Evolutionary conservation across 305 asterid genomes (phyloP).

Genomic region (Withania somnifera): DNA sequence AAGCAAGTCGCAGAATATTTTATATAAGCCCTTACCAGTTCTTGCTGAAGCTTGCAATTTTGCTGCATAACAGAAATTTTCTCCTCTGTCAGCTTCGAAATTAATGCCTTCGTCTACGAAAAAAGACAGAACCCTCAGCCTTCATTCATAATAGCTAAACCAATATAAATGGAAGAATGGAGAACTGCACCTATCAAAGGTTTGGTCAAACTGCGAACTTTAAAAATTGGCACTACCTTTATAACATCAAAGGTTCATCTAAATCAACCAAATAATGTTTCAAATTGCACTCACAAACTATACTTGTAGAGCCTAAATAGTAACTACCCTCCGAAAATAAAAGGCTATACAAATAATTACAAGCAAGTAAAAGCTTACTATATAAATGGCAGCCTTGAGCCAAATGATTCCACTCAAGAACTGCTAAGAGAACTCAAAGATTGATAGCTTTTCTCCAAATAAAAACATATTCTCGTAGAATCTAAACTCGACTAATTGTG

Average conservation of each 20-base stretch:
- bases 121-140: not conserved
- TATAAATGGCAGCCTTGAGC: not conserved
- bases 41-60: slow-evolving; percentile 54
- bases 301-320: not conserved
- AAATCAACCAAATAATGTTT: not conserved
- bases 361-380: not conserved
- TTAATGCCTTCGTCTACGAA: slow-evolving; percentile 45
- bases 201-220: not conserved
- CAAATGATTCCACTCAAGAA: not conserved
- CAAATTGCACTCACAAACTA: not conserved
- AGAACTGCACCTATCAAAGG: not conserved
- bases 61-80: slow-evolving; percentile 39
- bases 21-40: slow-evolving; percentile 33
- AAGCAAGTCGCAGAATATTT: not conserved
- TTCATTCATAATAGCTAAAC: not conserved
- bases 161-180: not conserved
- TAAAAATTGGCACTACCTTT: not conserved
- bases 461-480: not conserved
- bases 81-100: slow-evolving; percentile 54
- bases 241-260: not conserved
- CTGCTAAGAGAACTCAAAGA: not conserved
- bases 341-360: not conserved
- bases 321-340: not conserved
- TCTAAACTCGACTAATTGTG: not conserved
- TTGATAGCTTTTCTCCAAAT: not conserved